Evolutionary conservation across 805 yeast species (phyloP).

Genomic region (Zygosaccharomyces lentus): DNA sequence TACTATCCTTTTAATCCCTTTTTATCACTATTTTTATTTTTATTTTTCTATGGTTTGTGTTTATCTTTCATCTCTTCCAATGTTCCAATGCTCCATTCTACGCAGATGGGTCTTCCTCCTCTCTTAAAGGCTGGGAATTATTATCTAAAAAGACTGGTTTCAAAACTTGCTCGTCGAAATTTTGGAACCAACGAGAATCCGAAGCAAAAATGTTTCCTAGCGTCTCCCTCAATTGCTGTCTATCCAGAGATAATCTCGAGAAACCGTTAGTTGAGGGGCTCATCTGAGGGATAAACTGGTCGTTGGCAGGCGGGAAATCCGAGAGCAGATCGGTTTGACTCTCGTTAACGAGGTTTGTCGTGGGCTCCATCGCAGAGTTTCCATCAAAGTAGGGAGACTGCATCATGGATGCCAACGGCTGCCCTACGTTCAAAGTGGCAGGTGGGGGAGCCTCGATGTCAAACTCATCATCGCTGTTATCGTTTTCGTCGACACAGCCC

Average conservation of each 20-base stretch:
- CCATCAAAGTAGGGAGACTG: constrained; percentile 31
- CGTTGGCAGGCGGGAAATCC: constrained; percentile 10
- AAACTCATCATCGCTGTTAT: constrained; percentile 88
- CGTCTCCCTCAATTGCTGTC: constrained; percentile 17
- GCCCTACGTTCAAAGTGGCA: constrained; percentile 7
- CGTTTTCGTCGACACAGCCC: constrained; percentile 76
- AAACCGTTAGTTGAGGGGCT: constrained; percentile 1
- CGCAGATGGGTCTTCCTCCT: constrained; percentile 8
- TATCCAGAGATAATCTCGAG: constrained; percentile 17
- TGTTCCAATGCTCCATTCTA: neutral
- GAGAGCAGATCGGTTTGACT: constrained; percentile 5
- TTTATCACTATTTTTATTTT: neutral
- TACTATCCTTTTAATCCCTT: no score
- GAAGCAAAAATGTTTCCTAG: constrained; percentile 28
- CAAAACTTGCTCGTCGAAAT: constrained; percentile 87
- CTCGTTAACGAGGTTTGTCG: constrained; percentile 6
- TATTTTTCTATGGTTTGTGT: neutral
- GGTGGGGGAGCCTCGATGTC: constrained; percentile 77
- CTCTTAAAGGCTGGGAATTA: constrained; percentile 12
- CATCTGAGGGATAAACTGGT: constrained; percentile 2
- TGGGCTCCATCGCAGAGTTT: constrained; percentile 14
- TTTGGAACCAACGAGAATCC: constrained; percentile 81
- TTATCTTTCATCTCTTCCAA: neutral
- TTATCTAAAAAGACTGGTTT: constrained; percentile 85
- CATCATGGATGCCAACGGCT: constrained; percentile 10